Conservation (phyloP, 2,329 filamentous ascomycete genomes). For the Cytospora chrysosperma region DNA sequence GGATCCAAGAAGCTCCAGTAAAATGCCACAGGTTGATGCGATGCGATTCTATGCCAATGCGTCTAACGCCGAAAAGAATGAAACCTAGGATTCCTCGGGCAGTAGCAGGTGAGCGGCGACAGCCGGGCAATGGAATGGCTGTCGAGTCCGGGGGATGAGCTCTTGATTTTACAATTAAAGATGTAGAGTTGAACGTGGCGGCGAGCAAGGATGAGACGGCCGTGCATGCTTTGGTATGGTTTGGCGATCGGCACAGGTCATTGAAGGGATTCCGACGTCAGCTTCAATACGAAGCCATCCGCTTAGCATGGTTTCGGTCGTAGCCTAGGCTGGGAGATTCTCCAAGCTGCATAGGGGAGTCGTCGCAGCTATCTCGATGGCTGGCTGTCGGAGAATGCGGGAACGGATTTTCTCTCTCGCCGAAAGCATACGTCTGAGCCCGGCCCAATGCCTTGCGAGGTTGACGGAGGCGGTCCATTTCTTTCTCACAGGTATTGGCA, state of each 20-base stretch:
- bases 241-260: constrained; percentile 7
- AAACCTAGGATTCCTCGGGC: constrained; percentile 21
- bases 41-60: constrained; percentile 32
- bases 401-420: constrained; percentile 61
- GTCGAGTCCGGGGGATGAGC: constrained; percentile 17
- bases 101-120: constrained; percentile 15
- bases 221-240: neutral
- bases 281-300: constrained; percentile 63
- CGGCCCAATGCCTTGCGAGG: constrained; percentile 77
- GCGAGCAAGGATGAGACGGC: constrained; percentile 7
- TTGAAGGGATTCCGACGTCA: neutral
- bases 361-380: constrained; percentile 42
- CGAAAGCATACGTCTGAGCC: constrained; percentile 94
- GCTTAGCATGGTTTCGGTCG: constrained; percentile 55
- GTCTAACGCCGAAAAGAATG: constrained; percentile 30
- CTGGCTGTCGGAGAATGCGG: constrained; percentile 61
- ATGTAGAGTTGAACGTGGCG: constrained; percentile 20
- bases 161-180: constrained; percentile 22
- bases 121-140: constrained; percentile 9
- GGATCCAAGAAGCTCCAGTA: constrained; percentile 30
- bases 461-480: constrained; percentile 89
- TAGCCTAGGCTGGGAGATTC: constrained; percentile 43
- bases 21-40: constrained; percentile 28
- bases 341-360: constrained; percentile 44
- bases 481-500: constrained; percentile 87